Base-by-base conservation (phyloP, 345 rosid genomes). In the Balakata baccata region DNA sequence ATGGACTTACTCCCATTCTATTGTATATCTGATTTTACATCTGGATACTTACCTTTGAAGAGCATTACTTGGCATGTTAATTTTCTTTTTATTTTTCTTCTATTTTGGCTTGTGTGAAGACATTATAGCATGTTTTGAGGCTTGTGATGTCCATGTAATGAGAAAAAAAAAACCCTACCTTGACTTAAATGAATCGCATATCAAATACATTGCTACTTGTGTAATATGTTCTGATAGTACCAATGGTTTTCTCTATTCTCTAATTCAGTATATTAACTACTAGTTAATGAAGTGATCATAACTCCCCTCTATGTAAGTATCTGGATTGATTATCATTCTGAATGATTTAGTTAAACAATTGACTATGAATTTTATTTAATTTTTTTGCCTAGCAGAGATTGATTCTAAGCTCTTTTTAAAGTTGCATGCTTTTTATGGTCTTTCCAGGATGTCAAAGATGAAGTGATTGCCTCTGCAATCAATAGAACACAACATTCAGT, bases 361-460 rank as follows among this genome's bases (percentile, higher is more conserved):
- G 3, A 16, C 41, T 56, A 8, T 39, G 63, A 57, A 45, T 41
- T 14, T 8, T 41, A 20, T 13, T 20, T 16, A 67, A 23, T 13
- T 68, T 60, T 43, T 25, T 39, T 23, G 18, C 13, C 7, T 6
- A 22, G 69, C 18, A 77, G 43, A 37, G 51, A n/a, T 71, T 43
- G 20, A 41, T 54, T 60, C 49, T 59, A n/a, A 56, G 34, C 20
- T 12, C 49, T 46, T 65, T 73, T 45, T 38, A 23, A 59, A 70
- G 46, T 18, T 71, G 6, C 25, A 9, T 16, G 18, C 29, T 77
- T 7, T 29, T 7, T 54, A 14, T 62, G 14, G 58, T 76, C 57
- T 74, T 22, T 78, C 68, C 84, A 87, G 90, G 71, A 50, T 75
- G 46, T 20, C 16, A 59, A 73, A 67, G 69, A 22, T 38, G 80